Conservation (phyloP, 495 filamentous ascomycete species). For the Neurospora sp. region DNA sequence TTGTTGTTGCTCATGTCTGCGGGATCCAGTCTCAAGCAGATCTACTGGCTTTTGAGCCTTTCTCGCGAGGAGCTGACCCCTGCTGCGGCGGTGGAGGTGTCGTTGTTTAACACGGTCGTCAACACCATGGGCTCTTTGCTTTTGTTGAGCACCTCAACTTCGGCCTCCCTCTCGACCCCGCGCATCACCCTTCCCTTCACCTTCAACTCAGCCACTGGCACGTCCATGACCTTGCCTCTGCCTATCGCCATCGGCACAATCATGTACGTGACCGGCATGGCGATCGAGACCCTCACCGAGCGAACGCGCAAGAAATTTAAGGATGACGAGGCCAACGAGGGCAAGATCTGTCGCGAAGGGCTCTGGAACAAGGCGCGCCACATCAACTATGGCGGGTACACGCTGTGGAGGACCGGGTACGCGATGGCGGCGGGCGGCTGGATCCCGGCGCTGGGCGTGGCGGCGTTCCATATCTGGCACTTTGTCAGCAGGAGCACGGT, state of each 20-base stretch:
- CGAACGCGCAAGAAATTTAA: constrained; percentile 46
- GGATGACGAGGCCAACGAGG: constrained; percentile 38
- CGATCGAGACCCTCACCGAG: constrained; percentile 41
- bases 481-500: constrained; percentile 37
- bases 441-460: constrained; percentile 28
- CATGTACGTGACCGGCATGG: constrained; percentile 38
- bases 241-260: constrained; percentile 31
- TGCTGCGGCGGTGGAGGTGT: constrained; percentile 22
- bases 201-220: not conserved
- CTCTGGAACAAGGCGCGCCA: constrained; percentile 46
- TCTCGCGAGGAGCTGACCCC: constrained; percentile 35
- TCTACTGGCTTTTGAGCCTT: constrained; percentile 31
- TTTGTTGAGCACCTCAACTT: constrained; percentile 30
- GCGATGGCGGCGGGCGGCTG: constrained; percentile 39
- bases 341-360: constrained; percentile 43
- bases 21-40: constrained; percentile 41
- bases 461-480: constrained; percentile 31
- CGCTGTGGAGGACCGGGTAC: constrained; percentile 45
- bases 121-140: constrained; percentile 40
- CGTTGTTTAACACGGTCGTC: constrained; percentile 34
- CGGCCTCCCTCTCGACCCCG: constrained; percentile 19
- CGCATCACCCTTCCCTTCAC: constrained; percentile 3
- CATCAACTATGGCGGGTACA: constrained; percentile 49
- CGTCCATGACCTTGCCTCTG: constrained; percentile 5
- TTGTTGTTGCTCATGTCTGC: constrained; percentile 41